These are phyloP conservation scores for Pseudotsuga menziesii DNA, from an alignment of 75 land plant genomes.

Conservation along the genomic window DNA sequence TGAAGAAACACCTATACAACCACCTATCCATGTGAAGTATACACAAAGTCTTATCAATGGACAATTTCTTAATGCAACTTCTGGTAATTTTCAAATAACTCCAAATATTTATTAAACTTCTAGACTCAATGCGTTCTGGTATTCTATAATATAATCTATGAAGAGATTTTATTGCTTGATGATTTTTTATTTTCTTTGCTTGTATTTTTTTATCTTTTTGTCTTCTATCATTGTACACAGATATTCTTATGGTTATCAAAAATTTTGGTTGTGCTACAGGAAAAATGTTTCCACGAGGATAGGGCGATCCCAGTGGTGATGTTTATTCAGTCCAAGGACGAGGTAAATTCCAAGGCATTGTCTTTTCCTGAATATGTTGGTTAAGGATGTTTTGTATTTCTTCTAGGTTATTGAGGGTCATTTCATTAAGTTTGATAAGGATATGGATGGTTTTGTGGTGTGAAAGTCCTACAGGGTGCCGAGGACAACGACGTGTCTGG, in stretches of 20 bases:
- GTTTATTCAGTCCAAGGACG: too few relatives aligned
- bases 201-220: background rate
- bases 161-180: background rate
- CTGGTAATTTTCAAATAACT: conserved; percentile 41
- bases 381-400: too few relatives aligned
- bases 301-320: too few relatives aligned
- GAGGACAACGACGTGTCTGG: too few relatives aligned
- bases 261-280: conserved; percentile 28
- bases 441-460: too few relatives aligned
- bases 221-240: background rate
- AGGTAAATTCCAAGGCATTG: too few relatives aligned
- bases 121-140: background rate
- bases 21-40: conserved; percentile 61
- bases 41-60: conserved; percentile 83
- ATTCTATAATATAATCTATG: background rate
- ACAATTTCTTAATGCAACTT: conserved; percentile 77
- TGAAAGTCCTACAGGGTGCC: too few relatives aligned
- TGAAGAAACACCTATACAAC: conserved; percentile 51
- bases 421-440: too few relatives aligned
- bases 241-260: background rate
- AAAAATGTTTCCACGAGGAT: conserved; percentile 61
- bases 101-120: background rate
- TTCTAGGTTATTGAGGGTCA: too few relatives aligned
- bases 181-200: background rate
- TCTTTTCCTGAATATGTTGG: too few relatives aligned